A percentile compares a stretch with the other conserved stretches of the same genome.
Conservation (phyloP, 1,139 yeast species). For the Scheffersomyces stambukii region DNA sequence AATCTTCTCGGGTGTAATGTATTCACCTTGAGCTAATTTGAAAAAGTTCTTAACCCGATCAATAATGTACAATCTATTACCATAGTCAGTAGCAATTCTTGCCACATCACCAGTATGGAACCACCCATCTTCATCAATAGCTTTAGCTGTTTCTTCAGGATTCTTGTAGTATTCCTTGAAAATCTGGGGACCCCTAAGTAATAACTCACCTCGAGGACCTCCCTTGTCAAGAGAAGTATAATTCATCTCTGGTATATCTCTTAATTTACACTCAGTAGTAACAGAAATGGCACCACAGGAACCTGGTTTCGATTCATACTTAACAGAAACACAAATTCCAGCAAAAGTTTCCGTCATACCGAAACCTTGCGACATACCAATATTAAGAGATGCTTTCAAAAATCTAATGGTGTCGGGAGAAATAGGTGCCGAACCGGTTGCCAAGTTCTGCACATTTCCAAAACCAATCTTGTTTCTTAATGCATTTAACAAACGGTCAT, state of each 20-base stretch:
- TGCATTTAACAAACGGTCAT: slow-evolving; percentile 24
- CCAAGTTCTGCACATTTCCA: slow-evolving; percentile 20
- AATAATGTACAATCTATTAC: slow-evolving; percentile 27
- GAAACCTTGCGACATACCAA: slow-evolving; percentile 42
- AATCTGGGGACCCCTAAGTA: slow-evolving; percentile 38
- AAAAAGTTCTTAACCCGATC: slow-evolving; percentile 44
- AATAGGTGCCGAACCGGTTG: slow-evolving; percentile 45
- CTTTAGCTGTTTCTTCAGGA: slow-evolving; percentile 35
- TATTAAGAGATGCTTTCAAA: slow-evolving; percentile 34
- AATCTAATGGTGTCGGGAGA: slow-evolving; percentile 38
- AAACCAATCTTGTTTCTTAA: slow-evolving; percentile 36
- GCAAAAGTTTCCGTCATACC: slow-evolving; percentile 47
- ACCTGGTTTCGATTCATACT: slow-evolving; percentile 29
- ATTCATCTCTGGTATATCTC: slow-evolving; percentile 38
- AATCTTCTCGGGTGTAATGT: slow-evolving; percentile 39
- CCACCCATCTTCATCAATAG: slow-evolving; percentile 56
- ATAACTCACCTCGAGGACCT: slow-evolving; percentile 41
- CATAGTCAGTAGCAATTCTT: slow-evolving; percentile 16
- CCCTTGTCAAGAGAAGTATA: slow-evolving; percentile 26
- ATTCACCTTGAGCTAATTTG: slow-evolving; percentile 44
- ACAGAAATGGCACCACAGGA: slow-evolving; percentile 35
- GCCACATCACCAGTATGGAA: slow-evolving; percentile 41
- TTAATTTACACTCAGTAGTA: slow-evolving; percentile 32
- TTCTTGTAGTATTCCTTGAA: slow-evolving; percentile 35
- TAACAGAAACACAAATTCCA: slow-evolving; percentile 29